Conservation (phyloP, 805 yeast genomes). For the Candida taoyuanica region DNA sequence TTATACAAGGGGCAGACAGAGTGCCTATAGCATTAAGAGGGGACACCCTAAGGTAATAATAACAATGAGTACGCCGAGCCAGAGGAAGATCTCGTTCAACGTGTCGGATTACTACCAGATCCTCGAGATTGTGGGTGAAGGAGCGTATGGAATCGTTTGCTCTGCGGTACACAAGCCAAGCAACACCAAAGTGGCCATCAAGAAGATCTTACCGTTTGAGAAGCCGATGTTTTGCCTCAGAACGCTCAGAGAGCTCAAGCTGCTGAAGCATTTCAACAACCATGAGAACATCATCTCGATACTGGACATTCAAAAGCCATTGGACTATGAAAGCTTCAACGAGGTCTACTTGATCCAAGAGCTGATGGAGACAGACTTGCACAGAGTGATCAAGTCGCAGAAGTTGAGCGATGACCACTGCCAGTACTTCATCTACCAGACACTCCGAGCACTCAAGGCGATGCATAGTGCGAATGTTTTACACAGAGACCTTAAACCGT, state of each 20-base stretch:
- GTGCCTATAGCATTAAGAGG: no score
- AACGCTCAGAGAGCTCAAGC: slow-evolving; percentile 65
- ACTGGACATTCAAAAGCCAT: slow-evolving; percentile 62
- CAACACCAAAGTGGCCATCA: slow-evolving; percentile 65
- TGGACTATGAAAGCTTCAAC: slow-evolving; percentile 50
- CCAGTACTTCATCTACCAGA: slow-evolving; percentile 67
- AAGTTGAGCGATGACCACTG: slow-evolving; percentile 60
- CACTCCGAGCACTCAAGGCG: slow-evolving; percentile 62
- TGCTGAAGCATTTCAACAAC: slow-evolving; percentile 55
- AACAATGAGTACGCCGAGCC: slow-evolving; percentile 8
- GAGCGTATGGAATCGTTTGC: slow-evolving; percentile 79
- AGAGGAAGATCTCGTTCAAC: slow-evolving; percentile 52
- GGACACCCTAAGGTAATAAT: no score
- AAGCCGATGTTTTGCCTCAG: slow-evolving; percentile 62
- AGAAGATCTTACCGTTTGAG: slow-evolving; percentile 69
- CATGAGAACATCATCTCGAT: slow-evolving; percentile 73
- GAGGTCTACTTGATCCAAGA: slow-evolving; percentile 78
- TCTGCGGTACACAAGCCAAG: slow-evolving; percentile 61
- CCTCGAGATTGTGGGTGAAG: slow-evolving; percentile 64
- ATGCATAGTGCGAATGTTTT: slow-evolving; percentile 71
- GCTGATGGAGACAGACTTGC: slow-evolving; percentile 71
- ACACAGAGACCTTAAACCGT: slow-evolving; percentile 75
- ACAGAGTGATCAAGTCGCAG: slow-evolving; percentile 54
- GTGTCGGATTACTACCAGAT: slow-evolving; percentile 60
- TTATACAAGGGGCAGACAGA: no score